These are phyloP conservation scores for Lithospermum erythrorhizon DNA, from an alignment of 257 asterid genomes.

Conservation along the genomic window DNA sequence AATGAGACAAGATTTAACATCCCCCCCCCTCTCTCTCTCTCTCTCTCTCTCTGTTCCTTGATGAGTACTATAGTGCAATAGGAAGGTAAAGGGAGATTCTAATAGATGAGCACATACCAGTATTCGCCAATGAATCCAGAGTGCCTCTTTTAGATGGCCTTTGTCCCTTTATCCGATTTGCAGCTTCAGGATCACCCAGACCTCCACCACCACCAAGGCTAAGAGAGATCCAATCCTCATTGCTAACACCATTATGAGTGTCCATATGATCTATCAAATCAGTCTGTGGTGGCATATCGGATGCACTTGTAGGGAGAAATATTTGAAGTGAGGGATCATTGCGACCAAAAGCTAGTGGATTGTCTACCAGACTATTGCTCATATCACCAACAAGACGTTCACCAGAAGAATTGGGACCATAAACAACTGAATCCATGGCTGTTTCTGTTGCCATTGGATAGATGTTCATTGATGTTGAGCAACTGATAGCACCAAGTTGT, in stretches of 20 bases:
- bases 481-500: slow-evolving; percentile 45
- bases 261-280: slow-evolving; percentile 48
- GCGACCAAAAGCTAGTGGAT: slow-evolving; percentile 54
- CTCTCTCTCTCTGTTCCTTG: too few species aligned
- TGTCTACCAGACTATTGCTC: slow-evolving; percentile 57
- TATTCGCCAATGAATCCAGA: slow-evolving; percentile 47
- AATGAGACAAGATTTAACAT: too few species aligned
- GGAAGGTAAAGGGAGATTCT: not conserved
- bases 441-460: slow-evolving; percentile 40
- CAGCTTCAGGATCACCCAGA: slow-evolving; percentile 29
- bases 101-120: slow-evolving; percentile 30
- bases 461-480: slow-evolving; percentile 46
- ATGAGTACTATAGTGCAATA: too few species aligned
- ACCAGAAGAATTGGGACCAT: slow-evolving; percentile 35
- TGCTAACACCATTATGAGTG: slow-evolving; percentile 51
- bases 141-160: slow-evolving; percentile 34
- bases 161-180: slow-evolving; percentile 38
- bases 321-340: slow-evolving; percentile 86
- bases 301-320: slow-evolving; percentile 84
- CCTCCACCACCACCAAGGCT: slow-evolving; percentile 64
- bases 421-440: slow-evolving; percentile 40
- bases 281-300: slow-evolving; percentile 45
- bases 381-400: slow-evolving; percentile 28
- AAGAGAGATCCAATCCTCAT: slow-evolving; percentile 82
- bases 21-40: too few species aligned